A percentile compares a stretch with the other conserved stretches of the same genome.
phyloP scores from a whole-genome alignment of 768 basidiomycete genomes.

The Auriculariales sp. region DNA sequence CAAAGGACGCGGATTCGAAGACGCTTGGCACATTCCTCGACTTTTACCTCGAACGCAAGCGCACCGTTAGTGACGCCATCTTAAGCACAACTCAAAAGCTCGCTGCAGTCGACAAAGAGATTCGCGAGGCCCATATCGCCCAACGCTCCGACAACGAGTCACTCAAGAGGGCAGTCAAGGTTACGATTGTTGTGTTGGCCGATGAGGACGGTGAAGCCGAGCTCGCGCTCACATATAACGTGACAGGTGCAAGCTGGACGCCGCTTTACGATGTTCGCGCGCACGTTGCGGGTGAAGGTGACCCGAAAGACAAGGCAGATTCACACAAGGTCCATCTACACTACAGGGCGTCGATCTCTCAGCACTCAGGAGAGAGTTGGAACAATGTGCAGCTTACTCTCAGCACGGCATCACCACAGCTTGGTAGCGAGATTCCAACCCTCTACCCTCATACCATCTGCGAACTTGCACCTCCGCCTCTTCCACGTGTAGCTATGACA shows the following conservation, averaged over 20 bases:
- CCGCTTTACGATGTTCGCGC: constrained; percentile 48
- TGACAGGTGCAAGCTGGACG: constrained; percentile 33
- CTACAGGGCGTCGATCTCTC: constrained; percentile 38
- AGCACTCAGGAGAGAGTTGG: constrained; percentile 52
- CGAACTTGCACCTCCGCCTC: background rate
- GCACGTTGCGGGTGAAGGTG: constrained; percentile 18
- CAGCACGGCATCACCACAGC: constrained; percentile 25
- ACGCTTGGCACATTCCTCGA: constrained; percentile 25
- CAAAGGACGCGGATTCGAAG: constrained; percentile 14
- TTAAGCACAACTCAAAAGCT: constrained; percentile 26
- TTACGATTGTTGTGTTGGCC: constrained; percentile 28
- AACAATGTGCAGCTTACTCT: constrained; percentile 31
- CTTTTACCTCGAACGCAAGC: constrained; percentile 24
- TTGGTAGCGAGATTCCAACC: constrained; percentile 8
- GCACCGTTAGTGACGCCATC: constrained; percentile 20
- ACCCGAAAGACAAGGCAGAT: constrained; percentile 28
- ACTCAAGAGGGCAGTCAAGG: constrained; percentile 12
- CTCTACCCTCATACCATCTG: constrained; percentile 3
- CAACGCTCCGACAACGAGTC: constrained; percentile 3
- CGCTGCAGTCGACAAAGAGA: constrained; percentile 22
- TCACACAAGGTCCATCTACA: constrained; percentile 26
- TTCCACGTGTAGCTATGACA: too few relatives aligned
- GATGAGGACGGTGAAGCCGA: constrained; percentile 23
- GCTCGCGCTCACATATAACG: constrained; percentile 43
- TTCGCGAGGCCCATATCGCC: constrained; percentile 19